Evolutionary conservation across 1,284 basidiomycete genomes (phyloP), one percentile per base, ranked within the genome.

Genomic region (Moniliophthora roreri): DNA sequence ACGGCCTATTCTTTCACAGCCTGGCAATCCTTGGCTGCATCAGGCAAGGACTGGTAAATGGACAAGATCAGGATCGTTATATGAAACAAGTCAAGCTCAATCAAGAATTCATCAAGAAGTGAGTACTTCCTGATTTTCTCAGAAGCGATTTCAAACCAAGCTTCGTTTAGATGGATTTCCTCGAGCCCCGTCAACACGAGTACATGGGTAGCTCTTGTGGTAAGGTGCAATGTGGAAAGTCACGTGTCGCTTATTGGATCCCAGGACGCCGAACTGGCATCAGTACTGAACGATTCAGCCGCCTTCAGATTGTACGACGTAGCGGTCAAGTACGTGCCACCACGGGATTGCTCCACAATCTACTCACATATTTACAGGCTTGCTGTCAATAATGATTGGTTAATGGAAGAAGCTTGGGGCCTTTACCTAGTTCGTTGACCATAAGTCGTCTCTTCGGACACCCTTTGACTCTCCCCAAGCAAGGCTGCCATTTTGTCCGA

Each of bases 401-500:
- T 82, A 9, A 70, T 85, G 47, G 86, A 89, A 66, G 85, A 87
- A 66, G 86, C 81, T 13, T 84, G 81, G 79, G 83, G 77, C 18
- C 66, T 87, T 32, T 88, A 78, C 61, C 67, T 88, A 61, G 85
- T 85, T 54, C 48, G 75, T 55, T 11, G 28, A 11, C 15, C 32
- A 5, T 37, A 24, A 23, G 24, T 35, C 26, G 20, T 62, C 18
- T 60, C 26, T 40, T 44, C 37, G 52, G 52, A 48, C 13, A 18
- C 13, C 16, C 11, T 28, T 18, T 54, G 39, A 60, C 11, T 38
- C 26, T 34, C 48, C 41, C 51, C 50, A 52, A 87, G 84, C 82
- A 88, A 83, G 86, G 86, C 6, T 78, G 76, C 21, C 84, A 89
- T 67, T 84, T 87, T 54, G 73, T 85, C n/a, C 76, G 81, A 41